phyloP scores from a whole-genome alignment of 371 early-diverging fungal species.

The Enteropsectra breve region DNA sequence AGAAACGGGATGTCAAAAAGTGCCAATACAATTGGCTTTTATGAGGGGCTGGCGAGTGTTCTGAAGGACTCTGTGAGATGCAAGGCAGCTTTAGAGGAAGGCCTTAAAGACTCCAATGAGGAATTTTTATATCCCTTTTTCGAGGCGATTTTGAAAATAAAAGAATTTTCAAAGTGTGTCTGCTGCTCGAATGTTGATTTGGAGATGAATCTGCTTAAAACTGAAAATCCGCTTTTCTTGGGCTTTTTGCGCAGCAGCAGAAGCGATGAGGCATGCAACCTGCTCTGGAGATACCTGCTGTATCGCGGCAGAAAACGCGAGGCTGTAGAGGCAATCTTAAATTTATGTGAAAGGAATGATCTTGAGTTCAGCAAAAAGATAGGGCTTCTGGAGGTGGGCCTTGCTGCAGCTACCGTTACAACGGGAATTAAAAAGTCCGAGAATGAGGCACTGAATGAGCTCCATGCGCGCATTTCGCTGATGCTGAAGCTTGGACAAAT shows the following conservation, averaged over 20 bases:
- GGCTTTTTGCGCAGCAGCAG: slow-evolving; percentile 27
- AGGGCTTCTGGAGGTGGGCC: slow-evolving; percentile 30
- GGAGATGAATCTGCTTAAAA: slow-evolving; percentile 21
- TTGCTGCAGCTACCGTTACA: slow-evolving; percentile 4
- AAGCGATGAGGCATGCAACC: slow-evolving; percentile 25
- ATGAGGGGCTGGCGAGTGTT: slow-evolving; percentile 19
- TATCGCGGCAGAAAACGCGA: slow-evolving; percentile 39
- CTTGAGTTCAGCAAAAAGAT: slow-evolving; percentile 38
- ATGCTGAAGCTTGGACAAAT: slow-evolving; percentile 32
- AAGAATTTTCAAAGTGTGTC: slow-evolving; percentile 23
- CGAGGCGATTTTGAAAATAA: slow-evolving; percentile 35
- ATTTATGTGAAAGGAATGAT: slow-evolving; percentile 22
- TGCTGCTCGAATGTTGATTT: slow-evolving; percentile 19
- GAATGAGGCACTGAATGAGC: not conserved
- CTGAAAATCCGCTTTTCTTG: slow-evolving; percentile 34
- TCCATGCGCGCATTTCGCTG: slow-evolving; percentile 7
- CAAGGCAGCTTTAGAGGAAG: slow-evolving; percentile 31
- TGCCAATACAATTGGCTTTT: slow-evolving; percentile 4
- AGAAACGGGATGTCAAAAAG: too few relatives aligned
- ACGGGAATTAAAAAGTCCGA: not conserved
- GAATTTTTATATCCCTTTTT: slow-evolving; percentile 48
- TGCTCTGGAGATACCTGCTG: slow-evolving; percentile 49
- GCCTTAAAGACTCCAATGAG: slow-evolving; percentile 42
- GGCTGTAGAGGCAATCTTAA: slow-evolving; percentile 33
- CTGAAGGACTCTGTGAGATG: slow-evolving; percentile 30